These are phyloP conservation scores for Globisporangium spiculum DNA, from an alignment of 352 stramenopile species.

Conservation along the genomic window DNA sequence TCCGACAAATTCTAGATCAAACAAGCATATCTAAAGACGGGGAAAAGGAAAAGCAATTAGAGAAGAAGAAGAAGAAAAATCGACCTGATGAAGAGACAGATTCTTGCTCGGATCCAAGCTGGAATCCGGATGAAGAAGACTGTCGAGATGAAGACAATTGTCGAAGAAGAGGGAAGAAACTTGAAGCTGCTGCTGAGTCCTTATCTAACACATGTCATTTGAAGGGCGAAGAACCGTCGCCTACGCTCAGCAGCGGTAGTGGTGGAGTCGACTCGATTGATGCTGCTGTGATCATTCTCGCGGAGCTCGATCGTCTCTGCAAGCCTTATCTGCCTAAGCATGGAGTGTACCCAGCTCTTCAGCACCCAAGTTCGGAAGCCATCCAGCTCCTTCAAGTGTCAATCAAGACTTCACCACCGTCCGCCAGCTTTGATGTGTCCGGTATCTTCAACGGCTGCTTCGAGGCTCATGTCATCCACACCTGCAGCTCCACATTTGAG, in stretches of 20 bases:
- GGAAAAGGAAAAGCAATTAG: neutral
- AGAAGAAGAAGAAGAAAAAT: conserved; percentile 14
- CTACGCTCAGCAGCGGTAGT: neutral
- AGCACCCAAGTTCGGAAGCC: conserved; percentile 23
- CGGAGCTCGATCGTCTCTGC: conserved; percentile 74
- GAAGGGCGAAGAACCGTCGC: neutral
- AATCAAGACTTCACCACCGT: neutral
- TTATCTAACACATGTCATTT: neutral
- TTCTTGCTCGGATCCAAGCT: conserved; percentile 6
- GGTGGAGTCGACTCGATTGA: conserved; percentile 31
- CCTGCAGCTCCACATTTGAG: conserved; percentile 47
- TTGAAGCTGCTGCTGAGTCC: conserved; percentile 1
- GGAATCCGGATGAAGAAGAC: conserved; percentile 35
- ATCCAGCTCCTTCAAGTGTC: conserved; percentile 22
- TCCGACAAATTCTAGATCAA: conserved; percentile 13
- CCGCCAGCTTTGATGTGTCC: conserved; percentile 1
- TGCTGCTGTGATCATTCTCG: conserved; percentile 57
- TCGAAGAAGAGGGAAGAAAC: neutral
- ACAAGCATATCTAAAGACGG: neutral
- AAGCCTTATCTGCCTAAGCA: conserved; percentile 43
- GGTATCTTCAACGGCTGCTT: conserved; percentile 38
- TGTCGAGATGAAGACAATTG: conserved; percentile 42
- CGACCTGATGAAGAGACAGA: neutral
- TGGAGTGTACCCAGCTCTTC: conserved; percentile 25
- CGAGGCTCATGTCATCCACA: conserved; percentile 37